Conservation (phyloP, 2,329 filamentous ascomycete genomes). For the Biscogniauxia sp. region DNA sequence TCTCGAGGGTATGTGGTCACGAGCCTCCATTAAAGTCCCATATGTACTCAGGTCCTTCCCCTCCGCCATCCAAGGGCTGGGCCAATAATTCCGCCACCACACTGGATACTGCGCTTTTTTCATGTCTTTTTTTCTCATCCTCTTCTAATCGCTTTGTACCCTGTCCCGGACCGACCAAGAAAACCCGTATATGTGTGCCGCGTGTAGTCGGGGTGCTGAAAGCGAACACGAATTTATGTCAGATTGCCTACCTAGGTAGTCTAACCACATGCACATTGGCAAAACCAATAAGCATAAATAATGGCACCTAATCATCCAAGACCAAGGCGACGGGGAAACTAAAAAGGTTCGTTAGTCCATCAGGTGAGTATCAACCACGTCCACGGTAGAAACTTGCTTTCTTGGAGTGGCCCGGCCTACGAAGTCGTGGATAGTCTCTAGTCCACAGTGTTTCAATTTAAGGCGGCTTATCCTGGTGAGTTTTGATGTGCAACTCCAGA, state of each 20-base stretch:
- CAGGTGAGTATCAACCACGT: not conserved
- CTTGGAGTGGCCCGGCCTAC: not conserved
- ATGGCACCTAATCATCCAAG: not conserved
- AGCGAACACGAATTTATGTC: not conserved
- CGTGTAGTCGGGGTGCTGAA: not conserved
- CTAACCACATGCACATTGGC: not conserved
- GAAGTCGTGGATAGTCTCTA: not conserved
- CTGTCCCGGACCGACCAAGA: not conserved
- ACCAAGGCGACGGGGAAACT: not conserved
- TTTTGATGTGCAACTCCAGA: not conserved
- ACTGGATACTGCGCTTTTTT: not conserved
- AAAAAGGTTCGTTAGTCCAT: not conserved
- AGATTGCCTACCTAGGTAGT: not conserved
- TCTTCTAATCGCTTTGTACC: not conserved
- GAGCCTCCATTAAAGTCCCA: not conserved
- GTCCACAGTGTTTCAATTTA: not conserved
- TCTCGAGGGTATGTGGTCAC: conserved; percentile 1
- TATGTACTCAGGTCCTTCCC: not conserved
- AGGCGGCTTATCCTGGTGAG: not conserved
- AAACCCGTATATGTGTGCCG: not conserved
- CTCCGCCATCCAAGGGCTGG: not conserved
- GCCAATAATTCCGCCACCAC: not conserved
- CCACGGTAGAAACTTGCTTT: not conserved
- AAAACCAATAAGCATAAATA: not conserved
- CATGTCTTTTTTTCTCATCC: not conserved